Conservation (phyloP, 1,284 basidiomycete species). For the Ceratobasidium papillatum region DNA sequence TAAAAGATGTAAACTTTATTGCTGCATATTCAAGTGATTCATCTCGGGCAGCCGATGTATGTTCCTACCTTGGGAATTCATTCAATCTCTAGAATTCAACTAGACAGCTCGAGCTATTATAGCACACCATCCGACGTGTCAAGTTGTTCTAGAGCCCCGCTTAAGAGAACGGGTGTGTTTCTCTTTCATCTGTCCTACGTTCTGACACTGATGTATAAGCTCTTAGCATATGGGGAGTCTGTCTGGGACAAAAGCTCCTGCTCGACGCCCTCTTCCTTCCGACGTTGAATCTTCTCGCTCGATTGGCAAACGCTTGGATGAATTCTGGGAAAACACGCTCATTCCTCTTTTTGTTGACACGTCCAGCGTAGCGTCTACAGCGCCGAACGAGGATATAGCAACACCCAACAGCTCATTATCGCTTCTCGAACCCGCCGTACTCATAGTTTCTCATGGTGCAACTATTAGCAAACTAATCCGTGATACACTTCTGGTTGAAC, state of each 20-base stretch:
- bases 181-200: not conserved
- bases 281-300: conserved; percentile 12
- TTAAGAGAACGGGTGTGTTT: conserved; percentile 43
- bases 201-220: not conserved
- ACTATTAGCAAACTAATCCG: conserved; percentile 38
- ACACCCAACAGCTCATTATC: not conserved
- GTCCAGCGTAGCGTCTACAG: not conserved
- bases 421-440: conserved; percentile 21
- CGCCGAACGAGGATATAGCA: not conserved
- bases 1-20: conserved; percentile 40
- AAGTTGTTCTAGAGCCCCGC: conserved; percentile 13
- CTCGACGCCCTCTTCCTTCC: conserved; percentile 21
- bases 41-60: conserved; percentile 42
- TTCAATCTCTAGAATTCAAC: not conserved
- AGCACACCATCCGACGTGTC: conserved; percentile 31
- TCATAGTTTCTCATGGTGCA: conserved; percentile 40
- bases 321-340: conserved; percentile 30
- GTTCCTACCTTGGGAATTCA: not conserved
- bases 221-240: conserved; percentile 36
- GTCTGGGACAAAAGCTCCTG: conserved; percentile 39
- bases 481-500: conserved; percentile 4
- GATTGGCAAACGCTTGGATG: not conserved
- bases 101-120: conserved; percentile 43
- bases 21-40: conserved; percentile 41
- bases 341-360: conserved; percentile 4